These are phyloP conservation scores for Phytophthora pseudosyringae DNA, from an alignment of 352 stramenopile species.

Conservation along the genomic window DNA sequence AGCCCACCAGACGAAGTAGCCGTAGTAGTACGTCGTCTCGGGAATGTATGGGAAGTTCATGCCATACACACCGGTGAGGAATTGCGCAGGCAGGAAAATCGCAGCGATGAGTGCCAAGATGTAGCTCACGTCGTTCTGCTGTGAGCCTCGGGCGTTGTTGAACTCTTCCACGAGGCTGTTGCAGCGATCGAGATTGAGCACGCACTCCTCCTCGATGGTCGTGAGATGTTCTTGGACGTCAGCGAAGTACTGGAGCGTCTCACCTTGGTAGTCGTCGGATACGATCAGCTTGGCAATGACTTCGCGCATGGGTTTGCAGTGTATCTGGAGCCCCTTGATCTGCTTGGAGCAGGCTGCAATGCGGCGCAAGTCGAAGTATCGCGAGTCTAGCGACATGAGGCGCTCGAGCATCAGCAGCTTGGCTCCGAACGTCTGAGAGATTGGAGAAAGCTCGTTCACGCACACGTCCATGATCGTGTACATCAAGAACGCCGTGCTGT, in stretches of 20 bases:
- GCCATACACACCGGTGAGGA: conserved; percentile 84
- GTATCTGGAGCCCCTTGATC: conserved; percentile 67
- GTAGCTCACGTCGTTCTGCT: conserved; percentile 81
- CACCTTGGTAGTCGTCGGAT: conserved; percentile 68
- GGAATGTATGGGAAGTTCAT: conserved; percentile 91
- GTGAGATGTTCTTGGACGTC: conserved; percentile 84
- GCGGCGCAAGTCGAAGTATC: conserved; percentile 55
- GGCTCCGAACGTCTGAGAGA: conserved; percentile 69
- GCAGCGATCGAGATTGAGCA: conserved; percentile 72
- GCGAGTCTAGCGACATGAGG: conserved; percentile 51
- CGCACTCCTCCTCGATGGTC: conserved; percentile 78
- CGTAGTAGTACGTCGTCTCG: conserved; percentile 66
- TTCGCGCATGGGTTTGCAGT: conserved; percentile 71
- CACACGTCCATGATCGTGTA: conserved; percentile 81
- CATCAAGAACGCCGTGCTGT: conserved; percentile 69
- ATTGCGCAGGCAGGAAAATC: conserved; percentile 82
- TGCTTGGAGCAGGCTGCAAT: conserved; percentile 60
- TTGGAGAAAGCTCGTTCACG: conserved; percentile 79
- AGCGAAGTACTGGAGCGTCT: conserved; percentile 83
- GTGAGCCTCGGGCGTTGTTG: conserved; percentile 56
- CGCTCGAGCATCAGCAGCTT: conserved; percentile 75
- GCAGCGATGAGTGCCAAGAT: conserved; percentile 76
- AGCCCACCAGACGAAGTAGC: conserved; percentile 82
- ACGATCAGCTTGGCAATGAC: conserved; percentile 66
- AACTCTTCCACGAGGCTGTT: conserved; percentile 67